phyloP scores from a whole-genome alignment of 345 rosid species.

The Citrus hindsii region DNA sequence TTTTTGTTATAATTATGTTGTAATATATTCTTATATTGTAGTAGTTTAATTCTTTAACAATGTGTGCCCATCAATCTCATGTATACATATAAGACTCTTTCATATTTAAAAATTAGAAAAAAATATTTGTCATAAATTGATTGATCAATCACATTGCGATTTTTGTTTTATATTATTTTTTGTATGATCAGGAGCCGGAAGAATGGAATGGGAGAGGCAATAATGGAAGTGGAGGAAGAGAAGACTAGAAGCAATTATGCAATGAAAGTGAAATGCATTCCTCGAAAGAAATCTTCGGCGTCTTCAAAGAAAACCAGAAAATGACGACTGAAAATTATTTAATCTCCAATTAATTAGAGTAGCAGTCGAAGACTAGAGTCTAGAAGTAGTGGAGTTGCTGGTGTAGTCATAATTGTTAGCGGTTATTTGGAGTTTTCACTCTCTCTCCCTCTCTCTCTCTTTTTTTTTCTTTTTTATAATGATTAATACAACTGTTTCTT shows the following conservation, averaged over 20 bases:
- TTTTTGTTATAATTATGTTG: too few relatives aligned
- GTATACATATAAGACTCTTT: too few relatives aligned
- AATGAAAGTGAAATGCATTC: conserved; percentile 62
- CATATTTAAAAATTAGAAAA: too few relatives aligned
- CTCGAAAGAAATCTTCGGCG: conserved; percentile 45
- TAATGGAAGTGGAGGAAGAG: conserved; percentile 21
- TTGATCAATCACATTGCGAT: neutral
- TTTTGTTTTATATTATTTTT: neutral
- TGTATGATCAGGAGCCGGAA: conserved; percentile 30
- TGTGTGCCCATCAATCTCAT: neutral
- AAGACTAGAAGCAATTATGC: conserved; percentile 21
- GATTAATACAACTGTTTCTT: neutral
- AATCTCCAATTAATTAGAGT: neutral
- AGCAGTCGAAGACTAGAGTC: neutral
- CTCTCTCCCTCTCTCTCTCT: too few relatives aligned
- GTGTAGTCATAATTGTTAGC: neutral
- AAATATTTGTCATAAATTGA: neutral
- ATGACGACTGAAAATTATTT: conserved; percentile 6
- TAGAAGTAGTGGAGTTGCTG: neutral
- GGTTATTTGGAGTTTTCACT: neutral
- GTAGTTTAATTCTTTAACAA: neutral
- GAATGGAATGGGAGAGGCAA: conserved; percentile 16
- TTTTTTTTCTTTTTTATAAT: neutral
- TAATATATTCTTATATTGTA: too few relatives aligned
- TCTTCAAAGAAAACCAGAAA: conserved; percentile 46